Evolutionary conservation across 2,329 filamentous ascomycete species (phyloP).

Genomic region (Biscogniauxia marginata): DNA sequence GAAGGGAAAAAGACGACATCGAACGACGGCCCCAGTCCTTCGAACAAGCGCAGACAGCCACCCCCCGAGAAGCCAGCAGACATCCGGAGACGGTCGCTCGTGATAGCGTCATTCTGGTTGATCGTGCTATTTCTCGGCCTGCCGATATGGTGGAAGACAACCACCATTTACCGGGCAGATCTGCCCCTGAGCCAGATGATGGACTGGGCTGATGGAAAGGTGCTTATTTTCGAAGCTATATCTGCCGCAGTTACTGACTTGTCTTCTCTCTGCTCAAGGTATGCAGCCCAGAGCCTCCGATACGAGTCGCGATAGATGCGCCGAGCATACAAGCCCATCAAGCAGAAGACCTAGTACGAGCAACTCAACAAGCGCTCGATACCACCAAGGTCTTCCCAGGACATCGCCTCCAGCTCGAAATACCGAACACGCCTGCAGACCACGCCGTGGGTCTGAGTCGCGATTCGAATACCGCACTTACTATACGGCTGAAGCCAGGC

Average conservation of each 20-base stretch:
- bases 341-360: slow-evolving; percentile 69
- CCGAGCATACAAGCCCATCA: slow-evolving; percentile 64
- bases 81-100: slow-evolving; percentile 65
- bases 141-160: slow-evolving; percentile 95
- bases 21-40: slow-evolving; percentile 4
- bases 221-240: slow-evolving; percentile 37
- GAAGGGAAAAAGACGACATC: background rate
- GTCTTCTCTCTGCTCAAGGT: slow-evolving; percentile 51
- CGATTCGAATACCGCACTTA: slow-evolving; percentile 59
- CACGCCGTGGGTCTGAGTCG: slow-evolving; percentile 22
- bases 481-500: slow-evolving; percentile 67
- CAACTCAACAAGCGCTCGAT: slow-evolving; percentile 85
- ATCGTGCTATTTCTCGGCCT: slow-evolving; percentile 80
- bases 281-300: slow-evolving; percentile 83
- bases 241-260: slow-evolving; percentile 4
- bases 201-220: slow-evolving; percentile 87
- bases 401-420: slow-evolving; percentile 74
- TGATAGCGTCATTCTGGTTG: slow-evolving; percentile 88
- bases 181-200: slow-evolving; percentile 85
- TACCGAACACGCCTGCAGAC: slow-evolving; percentile 43
- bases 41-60: slow-evolving; percentile 47
- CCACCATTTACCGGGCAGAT: slow-evolving; percentile 82
- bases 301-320: slow-evolving; percentile 76
- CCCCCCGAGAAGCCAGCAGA: slow-evolving; percentile 75
- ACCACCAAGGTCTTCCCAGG: slow-evolving; percentile 82